Conservation (phyloP, 2,329 filamentous ascomycete species). For the Pseudocercospora eumusae region DNA sequence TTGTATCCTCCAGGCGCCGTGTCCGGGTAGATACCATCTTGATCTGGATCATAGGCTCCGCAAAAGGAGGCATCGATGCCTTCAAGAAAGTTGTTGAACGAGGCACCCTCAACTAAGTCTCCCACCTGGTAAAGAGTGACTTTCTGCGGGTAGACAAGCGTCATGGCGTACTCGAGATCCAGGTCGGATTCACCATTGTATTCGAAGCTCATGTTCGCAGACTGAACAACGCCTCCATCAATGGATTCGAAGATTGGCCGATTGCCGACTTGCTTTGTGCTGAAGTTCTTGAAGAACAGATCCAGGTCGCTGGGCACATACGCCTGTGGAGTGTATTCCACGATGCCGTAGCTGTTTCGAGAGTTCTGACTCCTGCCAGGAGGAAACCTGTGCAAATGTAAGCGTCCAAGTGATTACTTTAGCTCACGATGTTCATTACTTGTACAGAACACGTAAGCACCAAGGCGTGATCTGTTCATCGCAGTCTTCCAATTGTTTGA, state of each 20-base stretch:
- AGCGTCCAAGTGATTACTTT: too few species aligned
- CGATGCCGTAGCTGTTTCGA: constrained; percentile 56
- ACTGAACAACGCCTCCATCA: constrained; percentile 45
- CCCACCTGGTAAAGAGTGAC: constrained; percentile 51
- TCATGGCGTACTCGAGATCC: constrained; percentile 58
- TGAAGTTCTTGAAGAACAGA: constrained; percentile 43
- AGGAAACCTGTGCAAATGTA: constrained; percentile 32
- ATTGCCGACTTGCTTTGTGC: constrained; percentile 35
- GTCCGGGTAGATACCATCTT: constrained; percentile 54
- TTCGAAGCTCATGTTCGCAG: constrained; percentile 37
- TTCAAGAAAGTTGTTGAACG: constrained; percentile 46
- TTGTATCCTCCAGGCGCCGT: constrained; percentile 42
- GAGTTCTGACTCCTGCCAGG: constrained; percentile 41
- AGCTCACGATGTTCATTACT: too few species aligned
- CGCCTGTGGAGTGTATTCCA: constrained; percentile 55
- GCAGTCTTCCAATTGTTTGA: constrained; percentile 47
- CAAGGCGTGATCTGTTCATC: constrained; percentile 58
- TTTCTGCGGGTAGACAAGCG: constrained; percentile 54
- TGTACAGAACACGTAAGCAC: constrained; percentile 48
- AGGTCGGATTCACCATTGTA: constrained; percentile 55
- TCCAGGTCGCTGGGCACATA: constrained; percentile 47
- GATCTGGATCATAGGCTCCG: constrained; percentile 32
- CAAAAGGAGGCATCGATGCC: constrained; percentile 51
- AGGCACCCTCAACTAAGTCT: constrained; percentile 36
- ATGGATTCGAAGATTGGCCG: constrained; percentile 39